Conservation (phyloP, 768 basidiomycete genomes). For the Xerocomellus intermedius region DNA sequence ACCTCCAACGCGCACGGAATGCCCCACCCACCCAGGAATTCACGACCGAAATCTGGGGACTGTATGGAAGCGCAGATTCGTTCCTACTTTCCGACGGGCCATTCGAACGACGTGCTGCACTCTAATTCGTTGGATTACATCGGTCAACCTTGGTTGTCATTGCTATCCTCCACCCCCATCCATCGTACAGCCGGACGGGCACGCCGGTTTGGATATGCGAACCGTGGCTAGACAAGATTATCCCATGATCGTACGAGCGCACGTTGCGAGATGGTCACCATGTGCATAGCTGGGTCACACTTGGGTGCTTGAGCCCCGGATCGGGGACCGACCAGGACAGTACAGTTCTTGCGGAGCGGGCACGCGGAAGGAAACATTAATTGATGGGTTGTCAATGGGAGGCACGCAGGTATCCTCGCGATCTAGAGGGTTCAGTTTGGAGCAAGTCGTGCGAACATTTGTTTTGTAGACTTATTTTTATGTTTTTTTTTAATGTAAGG, state of each 20-base stretch:
- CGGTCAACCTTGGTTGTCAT: not conserved
- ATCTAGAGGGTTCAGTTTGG: conserved; percentile 2
- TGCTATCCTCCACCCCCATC: not conserved
- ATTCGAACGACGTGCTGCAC: not conserved
- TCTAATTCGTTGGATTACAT: not conserved
- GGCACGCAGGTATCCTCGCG: not conserved
- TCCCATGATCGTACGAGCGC: not conserved
- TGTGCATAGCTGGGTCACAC: not conserved
- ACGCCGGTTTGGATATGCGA: not conserved
- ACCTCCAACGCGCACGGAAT: conserved; percentile 6
- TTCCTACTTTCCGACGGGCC: conserved; percentile 5
- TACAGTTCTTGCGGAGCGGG: not conserved
- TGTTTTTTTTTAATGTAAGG: not conserved
- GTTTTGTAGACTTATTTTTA: not conserved
- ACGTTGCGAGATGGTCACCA: not conserved
- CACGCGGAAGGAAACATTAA: not conserved
- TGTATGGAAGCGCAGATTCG: conserved; percentile 16
- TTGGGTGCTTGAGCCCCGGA: not conserved
- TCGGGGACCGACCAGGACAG: not conserved
- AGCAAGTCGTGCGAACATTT: not conserved
- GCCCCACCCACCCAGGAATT: not conserved
- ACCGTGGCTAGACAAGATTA: not conserved
- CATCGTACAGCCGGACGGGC: not conserved
- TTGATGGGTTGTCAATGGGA: not conserved
- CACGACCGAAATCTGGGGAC: conserved; percentile 17